Conservation (phyloP, 2,329 filamentous ascomycete genomes). For the Monosporascus ibericus region DNA sequence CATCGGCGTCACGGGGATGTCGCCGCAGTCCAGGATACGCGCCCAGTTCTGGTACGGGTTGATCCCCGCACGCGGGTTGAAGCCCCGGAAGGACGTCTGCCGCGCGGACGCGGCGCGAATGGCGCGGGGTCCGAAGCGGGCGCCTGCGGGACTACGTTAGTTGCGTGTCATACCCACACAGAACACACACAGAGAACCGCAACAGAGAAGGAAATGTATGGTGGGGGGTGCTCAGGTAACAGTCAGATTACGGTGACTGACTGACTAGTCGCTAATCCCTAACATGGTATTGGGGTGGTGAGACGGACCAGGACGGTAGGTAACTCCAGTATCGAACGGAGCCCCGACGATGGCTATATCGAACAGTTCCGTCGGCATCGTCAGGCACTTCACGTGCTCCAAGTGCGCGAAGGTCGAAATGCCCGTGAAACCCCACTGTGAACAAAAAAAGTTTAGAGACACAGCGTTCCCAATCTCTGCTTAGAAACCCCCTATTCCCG, state of each 20-base stretch:
- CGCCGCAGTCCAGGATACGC: conserved; percentile 78
- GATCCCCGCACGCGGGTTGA: conserved; percentile 74
- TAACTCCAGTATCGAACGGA: conserved; percentile 69
- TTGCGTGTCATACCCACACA: neutral
- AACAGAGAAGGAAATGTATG: too few relatives aligned
- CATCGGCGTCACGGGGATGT: conserved; percentile 80
- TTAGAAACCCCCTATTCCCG: too few relatives aligned
- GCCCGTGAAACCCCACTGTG: conserved; percentile 60
- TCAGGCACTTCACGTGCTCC: conserved; percentile 61
- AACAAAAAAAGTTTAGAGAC: neutral
- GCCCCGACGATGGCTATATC: conserved; percentile 69
- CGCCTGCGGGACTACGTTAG: conserved; percentile 35
- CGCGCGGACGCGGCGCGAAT: conserved; percentile 79
- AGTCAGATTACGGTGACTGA: too few relatives aligned
- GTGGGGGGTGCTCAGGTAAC: too few relatives aligned
- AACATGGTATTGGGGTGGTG: neutral
- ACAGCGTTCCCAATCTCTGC: too few relatives aligned
- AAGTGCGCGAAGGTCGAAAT: conserved; percentile 72
- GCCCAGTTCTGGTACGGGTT: conserved; percentile 83
- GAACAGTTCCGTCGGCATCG: conserved; percentile 55
- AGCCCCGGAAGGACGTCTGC: conserved; percentile 73
- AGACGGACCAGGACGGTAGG: conserved; percentile 57
- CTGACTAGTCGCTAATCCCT: too few relatives aligned
- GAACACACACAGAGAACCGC: neutral
- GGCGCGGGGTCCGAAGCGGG: conserved; percentile 79